Conservation (phyloP, 345 rosid species). For the Moringa oleifera region DNA sequence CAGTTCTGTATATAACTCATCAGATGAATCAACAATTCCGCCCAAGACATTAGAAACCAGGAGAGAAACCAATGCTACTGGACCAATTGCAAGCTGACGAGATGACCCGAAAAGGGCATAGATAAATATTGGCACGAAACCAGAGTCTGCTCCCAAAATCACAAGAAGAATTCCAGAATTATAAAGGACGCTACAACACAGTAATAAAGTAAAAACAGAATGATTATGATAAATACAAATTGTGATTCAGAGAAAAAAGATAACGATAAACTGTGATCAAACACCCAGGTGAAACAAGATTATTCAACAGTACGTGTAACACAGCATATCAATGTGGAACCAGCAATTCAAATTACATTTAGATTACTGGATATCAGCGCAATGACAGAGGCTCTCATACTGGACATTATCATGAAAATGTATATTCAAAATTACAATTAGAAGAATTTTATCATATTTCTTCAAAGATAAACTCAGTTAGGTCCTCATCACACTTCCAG, state of each 20-base stretch:
- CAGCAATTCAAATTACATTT: no score
- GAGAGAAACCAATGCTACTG: conserved; percentile 97
- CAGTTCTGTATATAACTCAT: conserved; percentile 74
- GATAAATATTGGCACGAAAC: conserved; percentile 88
- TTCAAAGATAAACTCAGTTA: neutral
- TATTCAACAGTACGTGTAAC: no score
- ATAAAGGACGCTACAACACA: neutral
- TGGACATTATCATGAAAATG: no score
- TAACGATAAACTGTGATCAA: no score
- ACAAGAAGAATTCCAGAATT: neutral
- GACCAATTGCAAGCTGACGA: conserved; percentile 98
- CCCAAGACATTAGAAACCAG: conserved; percentile 86
- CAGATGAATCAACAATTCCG: conserved; percentile 61
- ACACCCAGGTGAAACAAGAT: no score
- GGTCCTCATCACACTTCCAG: neutral
- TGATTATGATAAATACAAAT: no score
- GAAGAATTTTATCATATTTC: neutral
- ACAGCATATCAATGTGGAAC: no score
- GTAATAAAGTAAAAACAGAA: no score
- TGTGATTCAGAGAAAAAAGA: no score
- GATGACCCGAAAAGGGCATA: conserved; percentile 90
- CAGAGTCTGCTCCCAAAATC: conserved; percentile 61
- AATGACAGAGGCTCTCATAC: no score
- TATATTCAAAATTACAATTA: no score
- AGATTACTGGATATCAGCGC: no score